These are phyloP conservation scores for Schizosaccharomyces lindneri DNA, from an alignment of 805 yeast genomes.

Conservation along the genomic window DNA sequence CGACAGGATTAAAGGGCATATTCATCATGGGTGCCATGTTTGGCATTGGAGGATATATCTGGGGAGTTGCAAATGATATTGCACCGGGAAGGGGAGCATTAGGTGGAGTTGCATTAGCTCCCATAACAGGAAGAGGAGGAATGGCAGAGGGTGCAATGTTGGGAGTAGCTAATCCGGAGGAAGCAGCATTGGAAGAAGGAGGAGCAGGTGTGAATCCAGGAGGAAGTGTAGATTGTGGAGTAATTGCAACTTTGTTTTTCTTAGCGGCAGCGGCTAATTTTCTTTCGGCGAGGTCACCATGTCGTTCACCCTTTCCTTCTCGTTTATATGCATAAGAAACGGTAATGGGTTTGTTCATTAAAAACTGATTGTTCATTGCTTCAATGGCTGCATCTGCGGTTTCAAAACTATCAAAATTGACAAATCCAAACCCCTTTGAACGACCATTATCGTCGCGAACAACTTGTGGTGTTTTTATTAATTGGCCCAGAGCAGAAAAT, in stretches of 20 bases:
- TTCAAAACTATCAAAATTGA: constrained; percentile 38
- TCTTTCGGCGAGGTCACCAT: constrained; percentile 65
- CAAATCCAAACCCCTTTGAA: constrained; percentile 40
- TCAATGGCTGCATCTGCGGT: constrained; percentile 48
- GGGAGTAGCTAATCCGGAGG: not conserved
- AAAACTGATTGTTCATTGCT: constrained; percentile 38
- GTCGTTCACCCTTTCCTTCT: constrained; percentile 29
- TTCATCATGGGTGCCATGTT: not conserved
- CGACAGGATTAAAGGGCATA: not conserved
- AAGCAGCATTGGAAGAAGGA: not conserved
- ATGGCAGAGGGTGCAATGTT: not conserved
- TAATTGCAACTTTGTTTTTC: constrained; percentile 11
- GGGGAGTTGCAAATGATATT: not conserved
- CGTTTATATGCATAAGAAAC: constrained; percentile 53
- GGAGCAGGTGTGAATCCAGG: not conserved
- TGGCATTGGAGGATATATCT: not conserved
- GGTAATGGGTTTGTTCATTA: constrained; percentile 38
- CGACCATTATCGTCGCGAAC: constrained; percentile 25
- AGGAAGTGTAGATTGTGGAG: not conserved
- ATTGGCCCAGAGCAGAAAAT: constrained; percentile 43
- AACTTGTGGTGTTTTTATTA: constrained; percentile 26
- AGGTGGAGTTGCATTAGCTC: not conserved
- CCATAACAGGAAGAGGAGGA: not conserved
- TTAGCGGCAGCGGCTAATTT: constrained; percentile 39
- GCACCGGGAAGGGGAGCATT: not conserved